Evolutionary conservation across 768 basidiomycete genomes (phyloP).

Genomic region (Mycena albidolilacea): DNA sequence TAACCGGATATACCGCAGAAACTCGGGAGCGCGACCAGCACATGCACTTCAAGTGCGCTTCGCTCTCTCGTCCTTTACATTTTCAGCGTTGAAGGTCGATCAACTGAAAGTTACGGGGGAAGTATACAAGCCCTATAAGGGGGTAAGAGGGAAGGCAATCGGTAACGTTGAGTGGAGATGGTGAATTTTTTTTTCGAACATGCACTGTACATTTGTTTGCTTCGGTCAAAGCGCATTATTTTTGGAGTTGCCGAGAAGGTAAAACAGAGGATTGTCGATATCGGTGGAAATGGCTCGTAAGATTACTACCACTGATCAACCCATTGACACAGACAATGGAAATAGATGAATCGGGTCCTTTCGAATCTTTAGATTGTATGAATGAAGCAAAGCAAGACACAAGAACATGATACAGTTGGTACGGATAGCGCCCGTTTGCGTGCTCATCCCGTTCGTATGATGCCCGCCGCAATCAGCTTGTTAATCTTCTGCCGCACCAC

Average conservation of each 20-base stretch:
- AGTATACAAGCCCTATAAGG: conserved; percentile 92
- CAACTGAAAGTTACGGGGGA: conserved; percentile 87
- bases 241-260: background rate
- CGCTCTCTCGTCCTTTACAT: conserved; percentile 78
- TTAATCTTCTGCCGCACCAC: conserved; percentile 84
- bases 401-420: conserved; percentile 8
- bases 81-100: conserved; percentile 88
- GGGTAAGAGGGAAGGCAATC: conserved; percentile 79
- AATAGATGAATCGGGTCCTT: background rate
- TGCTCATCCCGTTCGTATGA: conserved; percentile 86
- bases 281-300: too few relatives aligned
- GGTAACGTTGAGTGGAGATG: conserved; percentile 82
- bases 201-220: background rate
- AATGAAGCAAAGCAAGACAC: conserved; percentile 23
- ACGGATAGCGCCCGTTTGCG: too few relatives aligned
- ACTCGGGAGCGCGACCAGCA: conserved; percentile 71
- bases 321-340: background rate
- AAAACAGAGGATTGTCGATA: background rate
- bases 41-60: conserved; percentile 83
- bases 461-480: conserved; percentile 93
- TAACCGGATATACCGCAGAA: conserved; percentile 41
- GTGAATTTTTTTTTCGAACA: conserved; percentile 45
- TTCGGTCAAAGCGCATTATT: conserved; percentile 13
- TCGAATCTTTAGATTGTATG: conserved; percentile 29
- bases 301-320: background rate